Percentiles rank a stretch among this genome's conserved stretches.
Evolutionary conservation across 2,329 filamentous ascomycete species (phyloP).

Genomic region (Fusarium buharicum): DNA sequence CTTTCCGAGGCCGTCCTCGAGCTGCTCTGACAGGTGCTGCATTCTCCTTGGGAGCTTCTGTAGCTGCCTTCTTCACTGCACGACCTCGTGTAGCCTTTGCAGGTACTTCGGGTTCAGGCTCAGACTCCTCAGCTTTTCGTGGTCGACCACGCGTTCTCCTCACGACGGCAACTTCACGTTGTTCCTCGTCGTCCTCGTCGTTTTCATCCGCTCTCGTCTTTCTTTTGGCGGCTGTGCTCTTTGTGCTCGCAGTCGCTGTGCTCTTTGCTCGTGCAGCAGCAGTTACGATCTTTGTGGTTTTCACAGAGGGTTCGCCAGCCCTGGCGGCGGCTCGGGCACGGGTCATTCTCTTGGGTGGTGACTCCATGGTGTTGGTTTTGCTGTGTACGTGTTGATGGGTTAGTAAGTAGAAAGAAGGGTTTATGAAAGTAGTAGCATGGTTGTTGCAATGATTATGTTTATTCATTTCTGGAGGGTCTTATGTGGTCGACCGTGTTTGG

Average conservation of each 20-base stretch:
- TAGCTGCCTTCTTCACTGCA: constrained; percentile 43
- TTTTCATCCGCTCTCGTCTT: constrained; percentile 66
- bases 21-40: constrained; percentile 49
- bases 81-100: constrained; percentile 47
- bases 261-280: constrained; percentile 61
- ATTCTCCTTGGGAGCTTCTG: constrained; percentile 39
- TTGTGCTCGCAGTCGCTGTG: constrained; percentile 48
- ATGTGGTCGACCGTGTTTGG: constrained; percentile 42
- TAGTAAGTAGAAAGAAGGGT: constrained; percentile 40
- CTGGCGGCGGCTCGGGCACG: constrained; percentile 60
- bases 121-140: constrained; percentile 54
- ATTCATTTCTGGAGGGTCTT: constrained; percentile 30
- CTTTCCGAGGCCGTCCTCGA: constrained; percentile 59
- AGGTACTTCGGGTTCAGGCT: constrained; percentile 35
- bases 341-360: constrained; percentile 69
- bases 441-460: constrained; percentile 40
- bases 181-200: constrained; percentile 59
- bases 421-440: constrained; percentile 43
- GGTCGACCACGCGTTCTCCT: constrained; percentile 56
- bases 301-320: constrained; percentile 51
- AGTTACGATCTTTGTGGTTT: constrained; percentile 60
- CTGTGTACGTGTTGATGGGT: constrained; percentile 32
- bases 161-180: constrained; percentile 47
- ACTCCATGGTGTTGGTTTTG: constrained; percentile 59
- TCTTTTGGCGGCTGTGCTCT: constrained; percentile 54